A percentile compares a stretch with the other conserved stretches of the same genome.
Evolutionary conservation across 208 protist species (phyloP).

Genomic region (Trypanosoma rangeli): DNA sequence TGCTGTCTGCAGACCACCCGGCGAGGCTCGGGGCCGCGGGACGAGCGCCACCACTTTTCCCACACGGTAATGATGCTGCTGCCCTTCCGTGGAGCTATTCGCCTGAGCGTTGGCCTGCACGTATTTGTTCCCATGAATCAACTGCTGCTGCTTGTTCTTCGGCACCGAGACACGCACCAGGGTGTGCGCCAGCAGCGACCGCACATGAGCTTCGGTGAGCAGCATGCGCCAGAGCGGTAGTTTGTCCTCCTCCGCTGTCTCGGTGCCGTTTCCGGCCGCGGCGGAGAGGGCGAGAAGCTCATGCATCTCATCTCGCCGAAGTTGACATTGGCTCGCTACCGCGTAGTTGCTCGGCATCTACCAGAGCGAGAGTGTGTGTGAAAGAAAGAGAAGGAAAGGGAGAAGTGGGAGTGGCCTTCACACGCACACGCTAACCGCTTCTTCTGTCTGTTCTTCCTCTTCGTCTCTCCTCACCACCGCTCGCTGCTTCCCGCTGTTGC

Average conservation of each 20-base stretch:
- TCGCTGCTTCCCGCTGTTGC: neutral
- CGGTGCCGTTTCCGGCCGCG: neutral
- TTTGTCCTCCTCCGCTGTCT: neutral
- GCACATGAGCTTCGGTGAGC: conserved; percentile 51
- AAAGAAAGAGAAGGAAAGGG: neutral
- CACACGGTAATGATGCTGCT: conserved; percentile 37
- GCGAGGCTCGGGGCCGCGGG: conserved; percentile 30
- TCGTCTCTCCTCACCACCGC: neutral
- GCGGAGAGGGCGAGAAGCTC: conserved; percentile 51
- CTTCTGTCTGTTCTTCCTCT: neutral
- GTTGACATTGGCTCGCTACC: conserved; percentile 53
- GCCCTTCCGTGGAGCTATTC: conserved; percentile 12
- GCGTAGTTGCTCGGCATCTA: conserved; percentile 59
- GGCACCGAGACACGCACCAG: conserved; percentile 68
- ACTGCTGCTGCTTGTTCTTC: conserved; percentile 34
- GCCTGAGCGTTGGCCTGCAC: neutral
- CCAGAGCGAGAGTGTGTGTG: too few species aligned
- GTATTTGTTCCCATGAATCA: conserved; percentile 57
- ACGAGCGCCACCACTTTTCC: conserved; percentile 61
- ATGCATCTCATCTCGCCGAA: conserved; percentile 51
- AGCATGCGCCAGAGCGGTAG: conserved; percentile 22
- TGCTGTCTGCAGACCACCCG: neutral
- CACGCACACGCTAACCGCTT: neutral
- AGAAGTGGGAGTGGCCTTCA: neutral
- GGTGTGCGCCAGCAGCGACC: conserved; percentile 40